These are phyloP conservation scores for Excoecaria cochinchinensis DNA, from an alignment of 345 rosid genomes.

Conservation along the genomic window DNA sequence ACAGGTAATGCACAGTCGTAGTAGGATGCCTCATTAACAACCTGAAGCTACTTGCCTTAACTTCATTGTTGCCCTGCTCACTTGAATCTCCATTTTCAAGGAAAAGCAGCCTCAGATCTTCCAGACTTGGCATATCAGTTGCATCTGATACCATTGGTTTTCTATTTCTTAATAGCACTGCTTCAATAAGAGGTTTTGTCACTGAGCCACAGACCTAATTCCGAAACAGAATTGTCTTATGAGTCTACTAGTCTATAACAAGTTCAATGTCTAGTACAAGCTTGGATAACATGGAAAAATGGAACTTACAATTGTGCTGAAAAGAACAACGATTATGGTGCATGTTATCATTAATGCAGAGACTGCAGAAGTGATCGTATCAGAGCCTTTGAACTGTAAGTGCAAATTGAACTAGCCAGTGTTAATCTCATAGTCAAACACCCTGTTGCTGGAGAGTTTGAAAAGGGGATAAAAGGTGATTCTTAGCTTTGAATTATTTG, in stretches of 20 bases:
- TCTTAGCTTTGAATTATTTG: too few species aligned
- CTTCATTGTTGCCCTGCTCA: conserved; percentile 22
- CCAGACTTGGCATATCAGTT: conserved; percentile 46
- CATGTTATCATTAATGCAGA: conserved; percentile 51
- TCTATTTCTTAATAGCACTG: conserved; percentile 38
- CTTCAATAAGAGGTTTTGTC: conserved; percentile 59
- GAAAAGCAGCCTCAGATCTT: conserved; percentile 50
- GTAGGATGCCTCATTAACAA: conserved; percentile 49
- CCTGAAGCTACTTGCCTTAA: conserved; percentile 41
- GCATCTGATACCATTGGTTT: conserved; percentile 44
- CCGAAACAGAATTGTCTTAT: not conserved
- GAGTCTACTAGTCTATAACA: not conserved
- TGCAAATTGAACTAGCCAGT: not conserved
- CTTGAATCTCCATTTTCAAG: conserved; percentile 43
- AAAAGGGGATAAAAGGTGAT: not conserved
- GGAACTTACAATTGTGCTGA: conserved; percentile 59
- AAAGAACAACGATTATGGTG: conserved; percentile 64
- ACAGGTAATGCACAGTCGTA: conserved; percentile 51
- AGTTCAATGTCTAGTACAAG: not conserved
- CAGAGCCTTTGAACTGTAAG: conserved; percentile 45
- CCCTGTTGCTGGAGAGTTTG: not conserved
- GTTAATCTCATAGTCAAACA: conserved; percentile 7
- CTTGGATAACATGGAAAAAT: not conserved
- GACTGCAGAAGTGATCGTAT: conserved; percentile 10
- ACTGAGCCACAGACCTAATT: conserved; percentile 61